These are phyloP conservation scores for Fennellomyces sp. DNA, from an alignment of 371 early-diverging fungal species.

Conservation along the genomic window DNA sequence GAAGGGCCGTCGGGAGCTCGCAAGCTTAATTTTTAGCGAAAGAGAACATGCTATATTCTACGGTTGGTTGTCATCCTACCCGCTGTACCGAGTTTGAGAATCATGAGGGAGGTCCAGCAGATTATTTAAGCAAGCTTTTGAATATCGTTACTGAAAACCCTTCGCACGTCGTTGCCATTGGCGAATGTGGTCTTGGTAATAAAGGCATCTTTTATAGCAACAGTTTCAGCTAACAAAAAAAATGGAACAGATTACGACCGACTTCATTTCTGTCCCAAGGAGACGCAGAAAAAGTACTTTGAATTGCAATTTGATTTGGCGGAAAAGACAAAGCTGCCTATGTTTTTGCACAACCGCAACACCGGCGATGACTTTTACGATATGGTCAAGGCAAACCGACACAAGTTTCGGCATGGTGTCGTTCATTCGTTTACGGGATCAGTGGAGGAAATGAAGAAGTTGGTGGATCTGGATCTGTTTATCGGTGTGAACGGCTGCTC, in stretches of 20 bases:
- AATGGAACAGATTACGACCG: conserved; percentile 81
- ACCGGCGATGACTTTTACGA: conserved; percentile 65
- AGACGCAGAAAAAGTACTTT: conserved; percentile 79
- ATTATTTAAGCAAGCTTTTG: conserved; percentile 58
- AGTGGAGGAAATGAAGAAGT: conserved; percentile 72
- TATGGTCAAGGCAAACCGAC: conserved; percentile 66
- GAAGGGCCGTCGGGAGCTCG: neutral
- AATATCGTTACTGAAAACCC: conserved; percentile 42
- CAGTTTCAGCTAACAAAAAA: neutral
- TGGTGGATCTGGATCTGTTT: conserved; percentile 81
- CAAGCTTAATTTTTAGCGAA: neutral
- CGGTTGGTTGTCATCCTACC: conserved; percentile 92
- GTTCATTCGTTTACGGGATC: conserved; percentile 95
- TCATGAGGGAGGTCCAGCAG: conserved; percentile 57
- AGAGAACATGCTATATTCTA: conserved; percentile 59
- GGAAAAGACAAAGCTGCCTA: conserved; percentile 70
- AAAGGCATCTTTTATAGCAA: neutral
- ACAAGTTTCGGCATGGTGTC: conserved; percentile 78
- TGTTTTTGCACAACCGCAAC: conserved; percentile 91
- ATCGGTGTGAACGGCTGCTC: conserved; percentile 99
- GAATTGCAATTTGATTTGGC: conserved; percentile 84
- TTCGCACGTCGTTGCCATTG: conserved; percentile 79
- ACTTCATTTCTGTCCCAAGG: conserved; percentile 79
- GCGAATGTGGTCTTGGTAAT: conserved; percentile 86
- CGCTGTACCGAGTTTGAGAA: conserved; percentile 75